phyloP scores from a whole-genome alignment of 495 filamentous ascomycete genomes.

The Penicillium atrosanguineum region DNA sequence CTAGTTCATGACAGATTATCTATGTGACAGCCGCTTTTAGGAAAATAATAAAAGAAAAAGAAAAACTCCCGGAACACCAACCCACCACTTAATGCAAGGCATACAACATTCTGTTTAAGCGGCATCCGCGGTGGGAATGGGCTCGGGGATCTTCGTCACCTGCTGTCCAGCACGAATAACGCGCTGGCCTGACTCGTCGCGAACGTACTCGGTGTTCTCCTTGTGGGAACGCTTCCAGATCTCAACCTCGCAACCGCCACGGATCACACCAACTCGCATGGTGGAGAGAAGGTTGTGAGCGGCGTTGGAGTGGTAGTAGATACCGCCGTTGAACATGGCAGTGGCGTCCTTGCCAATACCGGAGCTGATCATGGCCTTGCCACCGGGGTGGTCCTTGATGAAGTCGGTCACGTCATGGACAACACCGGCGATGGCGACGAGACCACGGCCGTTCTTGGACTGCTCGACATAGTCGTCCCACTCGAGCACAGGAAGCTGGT shows the following conservation, averaged over 20 bases:
- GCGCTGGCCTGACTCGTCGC: slow-evolving; percentile 75
- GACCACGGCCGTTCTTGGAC: slow-evolving; percentile 81
- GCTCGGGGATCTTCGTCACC: slow-evolving; percentile 71
- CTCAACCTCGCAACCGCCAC: slow-evolving; percentile 95
- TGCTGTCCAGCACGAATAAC: slow-evolving; percentile 91
- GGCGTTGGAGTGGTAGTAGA: slow-evolving; percentile 97
- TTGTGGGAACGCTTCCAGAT: slow-evolving; percentile 96
- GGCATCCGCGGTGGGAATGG: slow-evolving; percentile 48
- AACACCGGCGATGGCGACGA: slow-evolving; percentile 88
- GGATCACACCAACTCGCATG: slow-evolving; percentile 94
- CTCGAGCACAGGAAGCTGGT: slow-evolving; percentile 91
- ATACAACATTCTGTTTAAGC: slow-evolving; percentile 26
- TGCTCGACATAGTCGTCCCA: slow-evolving; percentile 95
- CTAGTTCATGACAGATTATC: slow-evolving; percentile 31
- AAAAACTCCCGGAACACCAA: slow-evolving; percentile 23
- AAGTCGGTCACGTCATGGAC: slow-evolving; percentile 94
- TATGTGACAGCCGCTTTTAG: slow-evolving; percentile 27
- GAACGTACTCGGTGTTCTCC: slow-evolving; percentile 77
- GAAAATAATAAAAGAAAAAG: slow-evolving; percentile 13
- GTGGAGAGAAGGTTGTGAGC: slow-evolving; percentile 96
- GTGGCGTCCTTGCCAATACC: slow-evolving; percentile 97
- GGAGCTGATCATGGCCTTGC: slow-evolving; percentile 89
- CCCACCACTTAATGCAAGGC: slow-evolving; percentile 23
- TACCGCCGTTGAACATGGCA: slow-evolving; percentile 98
- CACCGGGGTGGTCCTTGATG: slow-evolving; percentile 96